Conservation (phyloP, 2,329 filamentous ascomycete species). For the Huntiella moniliformis region DNA sequence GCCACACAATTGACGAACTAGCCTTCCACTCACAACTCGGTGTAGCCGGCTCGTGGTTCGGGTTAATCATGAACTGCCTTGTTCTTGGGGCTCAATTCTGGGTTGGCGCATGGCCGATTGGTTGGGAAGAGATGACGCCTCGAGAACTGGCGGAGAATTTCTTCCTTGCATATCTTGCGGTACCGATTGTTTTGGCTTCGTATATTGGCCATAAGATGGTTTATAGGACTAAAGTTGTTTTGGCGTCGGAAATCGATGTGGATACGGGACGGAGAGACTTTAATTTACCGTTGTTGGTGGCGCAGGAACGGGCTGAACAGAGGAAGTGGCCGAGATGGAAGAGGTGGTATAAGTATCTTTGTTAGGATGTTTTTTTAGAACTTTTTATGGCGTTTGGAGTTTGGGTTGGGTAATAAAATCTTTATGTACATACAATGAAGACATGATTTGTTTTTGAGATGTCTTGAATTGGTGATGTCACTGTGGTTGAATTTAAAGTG, state of each 20-base stretch:
- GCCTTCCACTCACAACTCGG: constrained; percentile 69
- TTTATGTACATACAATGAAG: no score
- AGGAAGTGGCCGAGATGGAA: constrained; percentile 60
- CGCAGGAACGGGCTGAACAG: constrained; percentile 61
- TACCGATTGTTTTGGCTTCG: constrained; percentile 47
- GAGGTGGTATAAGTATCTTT: constrained; percentile 53
- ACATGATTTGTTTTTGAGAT: not conserved
- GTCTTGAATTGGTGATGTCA: constrained; percentile 1
- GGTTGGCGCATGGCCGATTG: constrained; percentile 62
- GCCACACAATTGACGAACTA: constrained; percentile 54
- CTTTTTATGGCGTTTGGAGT: constrained; percentile 8
- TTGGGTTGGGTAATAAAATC: no score
- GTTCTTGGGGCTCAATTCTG: constrained; percentile 76
- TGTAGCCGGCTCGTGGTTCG: constrained; percentile 60
- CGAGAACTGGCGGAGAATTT: constrained; percentile 40
- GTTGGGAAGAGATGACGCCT: constrained; percentile 27
- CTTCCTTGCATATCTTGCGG: constrained; percentile 54
- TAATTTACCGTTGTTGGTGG: constrained; percentile 58
- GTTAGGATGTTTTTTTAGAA: constrained; percentile 23
- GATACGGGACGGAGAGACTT: constrained; percentile 71
- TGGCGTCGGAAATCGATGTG: constrained; percentile 61
- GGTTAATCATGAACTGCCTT: constrained; percentile 54
- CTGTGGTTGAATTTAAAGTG: no score
- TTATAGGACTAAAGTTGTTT: constrained; percentile 49
- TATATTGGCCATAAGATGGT: constrained; percentile 61